phyloP scores from a whole-genome alignment of 768 basidiomycete genomes.

The Neoboletus magnificus region DNA sequence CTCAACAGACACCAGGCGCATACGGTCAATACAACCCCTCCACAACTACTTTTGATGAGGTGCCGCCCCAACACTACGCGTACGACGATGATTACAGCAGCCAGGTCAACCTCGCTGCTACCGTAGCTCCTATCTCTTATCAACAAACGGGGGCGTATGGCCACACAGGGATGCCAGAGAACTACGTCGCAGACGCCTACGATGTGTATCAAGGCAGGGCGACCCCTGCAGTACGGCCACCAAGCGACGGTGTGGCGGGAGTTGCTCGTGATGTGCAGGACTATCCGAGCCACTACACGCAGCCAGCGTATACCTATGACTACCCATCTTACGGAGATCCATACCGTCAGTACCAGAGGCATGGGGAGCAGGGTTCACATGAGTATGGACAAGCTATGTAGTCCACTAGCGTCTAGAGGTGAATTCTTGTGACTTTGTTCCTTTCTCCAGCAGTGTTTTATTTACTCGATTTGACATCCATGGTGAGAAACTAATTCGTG shows the following conservation, averaged over 20 bases:
- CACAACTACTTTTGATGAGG: slow-evolving; percentile 50
- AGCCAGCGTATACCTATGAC: slow-evolving; percentile 26
- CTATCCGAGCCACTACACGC: slow-evolving; percentile 31
- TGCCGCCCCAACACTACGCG: slow-evolving; percentile 43
- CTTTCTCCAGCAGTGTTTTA: slow-evolving; percentile 22
- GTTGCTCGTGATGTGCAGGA: slow-evolving; percentile 40
- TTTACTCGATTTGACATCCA: slow-evolving; percentile 23
- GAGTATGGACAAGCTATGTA: slow-evolving; percentile 36
- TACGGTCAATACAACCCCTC: slow-evolving; percentile 61
- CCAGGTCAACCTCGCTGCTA: slow-evolving; percentile 52
- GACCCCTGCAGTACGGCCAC: slow-evolving; percentile 32
- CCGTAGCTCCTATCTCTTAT: slow-evolving; percentile 58
- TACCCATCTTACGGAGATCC: slow-evolving; percentile 27
- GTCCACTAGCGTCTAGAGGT: slow-evolving; percentile 11
- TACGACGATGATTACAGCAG: slow-evolving; percentile 74
- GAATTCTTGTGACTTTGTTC: slow-evolving; percentile 15
- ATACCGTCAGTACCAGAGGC: slow-evolving; percentile 30
- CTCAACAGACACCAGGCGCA: slow-evolving; percentile 49
- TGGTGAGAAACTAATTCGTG: not conserved
- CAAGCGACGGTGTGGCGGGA: slow-evolving; percentile 31
- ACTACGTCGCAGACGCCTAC: slow-evolving; percentile 43
- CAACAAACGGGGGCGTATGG: slow-evolving; percentile 29
- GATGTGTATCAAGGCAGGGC: slow-evolving; percentile 56
- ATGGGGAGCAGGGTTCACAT: slow-evolving; percentile 25
- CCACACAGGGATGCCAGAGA: slow-evolving; percentile 21